Percentiles rank a stretch among this genome's conserved stretches.
Conservation (phyloP, 257 asterid genomes). For the Plectranthus barbatus region DNA sequence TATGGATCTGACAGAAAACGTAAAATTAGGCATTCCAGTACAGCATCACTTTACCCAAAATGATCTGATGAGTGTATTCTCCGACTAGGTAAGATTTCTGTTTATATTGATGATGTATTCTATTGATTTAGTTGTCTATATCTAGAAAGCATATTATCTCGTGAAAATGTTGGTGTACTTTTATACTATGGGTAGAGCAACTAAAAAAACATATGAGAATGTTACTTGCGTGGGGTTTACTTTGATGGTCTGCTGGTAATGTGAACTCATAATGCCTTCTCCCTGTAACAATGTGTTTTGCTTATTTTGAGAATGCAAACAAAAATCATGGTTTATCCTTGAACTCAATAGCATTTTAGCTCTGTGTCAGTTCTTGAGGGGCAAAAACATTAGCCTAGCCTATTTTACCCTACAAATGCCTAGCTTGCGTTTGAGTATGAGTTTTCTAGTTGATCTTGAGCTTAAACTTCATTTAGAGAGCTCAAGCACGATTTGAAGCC, state of each 20-base stretch:
- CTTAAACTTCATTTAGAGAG: too few species aligned
- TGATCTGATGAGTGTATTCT: slow-evolving; percentile 49
- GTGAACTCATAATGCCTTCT: not conserved
- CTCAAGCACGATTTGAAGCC: too few species aligned
- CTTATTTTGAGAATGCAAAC: too few species aligned
- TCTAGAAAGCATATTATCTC: slow-evolving; percentile 1
- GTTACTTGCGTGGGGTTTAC: slow-evolving; percentile 1
- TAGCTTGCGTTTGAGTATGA: too few species aligned
- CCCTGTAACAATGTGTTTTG: not conserved
- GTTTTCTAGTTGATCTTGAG: too few species aligned
- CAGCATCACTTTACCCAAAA: slow-evolving; percentile 27
- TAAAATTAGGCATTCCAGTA: slow-evolving; percentile 27
- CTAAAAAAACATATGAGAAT: too few species aligned
- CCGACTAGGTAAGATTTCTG: slow-evolving; percentile 45
- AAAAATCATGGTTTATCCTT: too few species aligned
- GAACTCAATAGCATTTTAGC: too few species aligned
- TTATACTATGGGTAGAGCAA: not conserved
- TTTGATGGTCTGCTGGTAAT: not conserved
- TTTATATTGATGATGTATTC: not conserved
- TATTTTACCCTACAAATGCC: too few species aligned
- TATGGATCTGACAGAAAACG: slow-evolving; percentile 35
- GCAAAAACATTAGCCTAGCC: too few species aligned
- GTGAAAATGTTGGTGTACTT: not conserved
- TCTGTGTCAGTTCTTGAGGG: too few species aligned
- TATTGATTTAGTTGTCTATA: not conserved